These are phyloP conservation scores for Geotrichum phurueaensis DNA, from an alignment of 1,139 yeast genomes.

Conservation along the genomic window DNA sequence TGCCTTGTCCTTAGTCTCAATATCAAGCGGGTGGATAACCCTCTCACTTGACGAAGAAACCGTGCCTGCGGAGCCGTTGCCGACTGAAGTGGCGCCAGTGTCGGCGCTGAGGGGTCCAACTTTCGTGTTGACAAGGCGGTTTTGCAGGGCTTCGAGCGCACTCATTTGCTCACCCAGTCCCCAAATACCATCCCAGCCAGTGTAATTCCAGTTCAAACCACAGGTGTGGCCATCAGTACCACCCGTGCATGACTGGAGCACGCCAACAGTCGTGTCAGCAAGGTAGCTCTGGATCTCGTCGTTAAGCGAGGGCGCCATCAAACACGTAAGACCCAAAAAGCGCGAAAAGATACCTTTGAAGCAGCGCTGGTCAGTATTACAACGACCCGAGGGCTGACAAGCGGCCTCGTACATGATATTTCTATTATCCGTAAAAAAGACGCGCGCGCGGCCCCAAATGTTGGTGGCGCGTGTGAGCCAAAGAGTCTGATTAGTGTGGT, in stretches of 20 bases:
- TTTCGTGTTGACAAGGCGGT: slow-evolving; percentile 37
- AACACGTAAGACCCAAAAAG: slow-evolving; percentile 68
- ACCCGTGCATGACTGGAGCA: slow-evolving; percentile 78
- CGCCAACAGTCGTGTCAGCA: slow-evolving; percentile 64
- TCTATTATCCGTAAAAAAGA: slow-evolving; percentile 54
- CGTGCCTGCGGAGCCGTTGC: slow-evolving; percentile 34
- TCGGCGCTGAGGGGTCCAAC: slow-evolving; percentile 41
- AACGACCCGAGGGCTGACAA: slow-evolving; percentile 57
- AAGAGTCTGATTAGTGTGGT: slow-evolving; percentile 57
- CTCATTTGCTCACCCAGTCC: slow-evolving; percentile 93
- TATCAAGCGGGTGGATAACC: not conserved
- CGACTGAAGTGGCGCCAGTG: slow-evolving; percentile 45
- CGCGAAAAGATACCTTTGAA: slow-evolving; percentile 80
- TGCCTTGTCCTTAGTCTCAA: slow-evolving; percentile 54
- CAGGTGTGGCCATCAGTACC: slow-evolving; percentile 88
- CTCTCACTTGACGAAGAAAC: slow-evolving; percentile 9
- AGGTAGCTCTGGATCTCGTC: slow-evolving; percentile 49
- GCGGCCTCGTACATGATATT: slow-evolving; percentile 72
- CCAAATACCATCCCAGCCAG: slow-evolving; percentile 67
- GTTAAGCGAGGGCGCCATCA: slow-evolving; percentile 58
- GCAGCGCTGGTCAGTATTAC: slow-evolving; percentile 87
- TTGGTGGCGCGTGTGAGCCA: slow-evolving; percentile 55
- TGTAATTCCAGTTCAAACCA: slow-evolving; percentile 70
- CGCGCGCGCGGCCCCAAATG: slow-evolving; percentile 43
- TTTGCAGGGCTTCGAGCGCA: slow-evolving; percentile 74